A percentile compares a stretch with the other conserved stretches of the same genome.
These are phyloP conservation scores for Pseudozyma hubeiensis DNA, from an alignment of 1,284 basidiomycete species.

Conservation along the genomic window DNA sequence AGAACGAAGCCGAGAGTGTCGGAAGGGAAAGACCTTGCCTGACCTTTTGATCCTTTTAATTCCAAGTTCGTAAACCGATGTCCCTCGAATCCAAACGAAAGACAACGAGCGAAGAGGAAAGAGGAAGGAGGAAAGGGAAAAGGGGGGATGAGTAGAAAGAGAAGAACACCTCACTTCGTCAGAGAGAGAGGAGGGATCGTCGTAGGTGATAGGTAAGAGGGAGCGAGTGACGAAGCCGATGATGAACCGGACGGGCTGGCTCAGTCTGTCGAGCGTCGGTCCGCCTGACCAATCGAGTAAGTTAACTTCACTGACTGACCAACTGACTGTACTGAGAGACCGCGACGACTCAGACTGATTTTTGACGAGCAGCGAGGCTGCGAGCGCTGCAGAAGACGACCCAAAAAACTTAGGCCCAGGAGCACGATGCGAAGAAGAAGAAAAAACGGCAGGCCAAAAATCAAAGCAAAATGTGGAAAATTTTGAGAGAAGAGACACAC, in stretches of 20 bases:
- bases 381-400: too few relatives aligned
- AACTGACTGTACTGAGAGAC: too few relatives aligned
- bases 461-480: background rate
- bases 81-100: constrained; percentile 30
- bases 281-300: background rate
- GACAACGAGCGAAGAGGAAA: constrained; percentile 14
- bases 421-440: constrained; percentile 4
- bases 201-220: constrained; percentile 18
- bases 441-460: background rate
- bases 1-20: constrained; percentile 22
- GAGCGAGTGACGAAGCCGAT: background rate
- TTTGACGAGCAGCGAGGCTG: too few relatives aligned
- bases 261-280: background rate
- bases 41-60: constrained; percentile 1
- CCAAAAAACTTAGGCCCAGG: background rate
- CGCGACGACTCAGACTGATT: too few relatives aligned
- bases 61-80: constrained; percentile 18
- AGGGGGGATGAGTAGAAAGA: constrained; percentile 12
- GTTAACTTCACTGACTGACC: background rate
- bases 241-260: background rate
- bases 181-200: constrained; percentile 32
- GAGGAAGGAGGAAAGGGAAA: constrained; percentile 14
- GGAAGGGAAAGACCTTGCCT: constrained; percentile 18
- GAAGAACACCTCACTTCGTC: constrained; percentile 38
- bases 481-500: background rate